Evolutionary conservation across 768 basidiomycete species (phyloP).

Genomic region (Tylopilus vinaceipallidus): DNA sequence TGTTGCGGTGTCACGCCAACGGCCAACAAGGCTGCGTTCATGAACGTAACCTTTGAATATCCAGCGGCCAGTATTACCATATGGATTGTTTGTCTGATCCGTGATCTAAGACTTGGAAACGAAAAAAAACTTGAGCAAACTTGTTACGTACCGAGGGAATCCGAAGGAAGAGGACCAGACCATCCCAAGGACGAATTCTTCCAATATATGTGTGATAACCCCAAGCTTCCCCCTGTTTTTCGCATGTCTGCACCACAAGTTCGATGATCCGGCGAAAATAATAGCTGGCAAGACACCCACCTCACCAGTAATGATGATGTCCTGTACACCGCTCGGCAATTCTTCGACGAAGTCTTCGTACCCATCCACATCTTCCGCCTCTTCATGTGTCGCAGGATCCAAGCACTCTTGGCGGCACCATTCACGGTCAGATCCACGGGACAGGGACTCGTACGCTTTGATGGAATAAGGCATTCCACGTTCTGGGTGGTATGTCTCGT

Average conservation of each 20-base stretch:
- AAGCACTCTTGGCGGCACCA: conserved; percentile 27
- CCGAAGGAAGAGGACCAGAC: conserved; percentile 45
- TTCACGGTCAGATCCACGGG: conserved; percentile 10
- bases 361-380: conserved; percentile 35
- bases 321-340: conserved; percentile 41
- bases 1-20: conserved; percentile 52
- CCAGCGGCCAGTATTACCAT: conserved; percentile 40
- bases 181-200: conserved; percentile 52
- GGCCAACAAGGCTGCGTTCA: conserved; percentile 47
- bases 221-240: conserved; percentile 48
- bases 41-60: conserved; percentile 54
- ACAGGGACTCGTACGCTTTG: conserved; percentile 30
- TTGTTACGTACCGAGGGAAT: conserved; percentile 40
- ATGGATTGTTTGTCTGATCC: conserved; percentile 34
- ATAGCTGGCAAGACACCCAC: conserved; percentile 31
- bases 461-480: conserved; percentile 37
- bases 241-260: conserved; percentile 35
- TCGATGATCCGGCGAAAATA: not conserved
- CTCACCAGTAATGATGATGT: conserved; percentile 53
- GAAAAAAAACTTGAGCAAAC: not conserved
- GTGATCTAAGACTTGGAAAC: conserved; percentile 11
- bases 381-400: conserved; percentile 14
- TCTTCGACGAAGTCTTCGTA: conserved; percentile 40
- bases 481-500: conserved; percentile 45
- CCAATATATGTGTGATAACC: conserved; percentile 46